Percentiles rank a stretch among this genome's conserved stretches.
phyloP scores from a whole-genome alignment of 176 grass and related monocot genomes.

The Zoysia japonica region DNA sequence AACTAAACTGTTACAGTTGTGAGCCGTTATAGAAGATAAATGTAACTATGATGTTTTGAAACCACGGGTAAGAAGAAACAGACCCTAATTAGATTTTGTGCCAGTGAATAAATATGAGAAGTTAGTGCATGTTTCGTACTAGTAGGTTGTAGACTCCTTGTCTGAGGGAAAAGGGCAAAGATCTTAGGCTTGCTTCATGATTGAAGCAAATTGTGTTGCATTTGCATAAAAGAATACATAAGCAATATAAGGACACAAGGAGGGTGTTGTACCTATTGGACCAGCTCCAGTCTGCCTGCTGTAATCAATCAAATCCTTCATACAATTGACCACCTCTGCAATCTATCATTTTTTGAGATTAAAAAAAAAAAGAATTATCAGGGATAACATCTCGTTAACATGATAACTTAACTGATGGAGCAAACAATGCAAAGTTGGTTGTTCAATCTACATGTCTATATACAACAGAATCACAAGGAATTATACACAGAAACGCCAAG shows the following conservation, averaged over 20 bases:
- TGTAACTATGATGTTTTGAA: background rate
- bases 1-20: too few species aligned
- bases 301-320: slow-evolving; percentile 91
- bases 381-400: slow-evolving; percentile 13
- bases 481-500: slow-evolving; percentile 8
- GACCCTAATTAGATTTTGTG: background rate
- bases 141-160: background rate
- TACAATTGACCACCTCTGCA: slow-evolving; percentile 86
- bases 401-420: background rate
- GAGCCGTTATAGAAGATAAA: too few species aligned
- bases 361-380: slow-evolving; percentile 18
- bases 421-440: slow-evolving; percentile 1
- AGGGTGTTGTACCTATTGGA: slow-evolving; percentile 57
- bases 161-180: background rate
- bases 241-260: background rate
- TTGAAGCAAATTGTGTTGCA: slow-evolving; percentile 13
- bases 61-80: background rate
- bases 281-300: slow-evolving; percentile 73
- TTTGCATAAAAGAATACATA: slow-evolving; percentile 14
- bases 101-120: background rate
- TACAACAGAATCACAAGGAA: background rate
- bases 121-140: background rate
- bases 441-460: background rate
- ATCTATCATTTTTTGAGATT: slow-evolving; percentile 52
- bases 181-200: background rate